phyloP scores from a whole-genome alignment of 345 rosid species.

The Heritiera littoralis region DNA sequence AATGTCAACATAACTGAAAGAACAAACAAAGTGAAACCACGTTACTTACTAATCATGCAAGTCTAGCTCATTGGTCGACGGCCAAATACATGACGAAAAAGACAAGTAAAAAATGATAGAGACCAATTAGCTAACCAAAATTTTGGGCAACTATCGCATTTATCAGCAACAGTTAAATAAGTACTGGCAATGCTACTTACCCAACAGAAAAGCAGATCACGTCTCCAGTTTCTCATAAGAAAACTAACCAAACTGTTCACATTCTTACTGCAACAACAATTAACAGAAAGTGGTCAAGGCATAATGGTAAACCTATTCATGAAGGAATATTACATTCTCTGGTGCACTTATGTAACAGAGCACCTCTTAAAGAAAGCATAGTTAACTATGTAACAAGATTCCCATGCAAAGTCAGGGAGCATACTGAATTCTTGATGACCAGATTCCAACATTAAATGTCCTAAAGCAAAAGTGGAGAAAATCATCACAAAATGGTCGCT shows the following conservation, averaged over 20 bases:
- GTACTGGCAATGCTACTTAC: slow-evolving; percentile 35
- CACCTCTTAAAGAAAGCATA: background rate
- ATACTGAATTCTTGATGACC: slow-evolving; percentile 84
- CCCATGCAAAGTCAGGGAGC: slow-evolving; percentile 24
- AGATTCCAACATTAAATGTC: slow-evolving; percentile 77
- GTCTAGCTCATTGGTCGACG: background rate
- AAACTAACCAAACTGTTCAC: slow-evolving; percentile 34
- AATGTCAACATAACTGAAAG: background rate
- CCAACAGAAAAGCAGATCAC: slow-evolving; percentile 59
- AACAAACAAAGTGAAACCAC: slow-evolving; percentile 1
- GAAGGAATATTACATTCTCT: background rate
- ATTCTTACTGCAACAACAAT: slow-evolving; percentile 46
- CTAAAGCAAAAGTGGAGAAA: slow-evolving; percentile 80
- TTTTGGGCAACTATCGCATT: background rate
- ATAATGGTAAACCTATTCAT: background rate
- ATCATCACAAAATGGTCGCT: slow-evolving; percentile 63
- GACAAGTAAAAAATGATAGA: background rate
- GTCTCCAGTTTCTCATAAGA: slow-evolving; percentile 41
- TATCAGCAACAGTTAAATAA: slow-evolving; percentile 6
- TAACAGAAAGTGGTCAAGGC: slow-evolving; percentile 10
- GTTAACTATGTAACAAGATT: slow-evolving; percentile 4
- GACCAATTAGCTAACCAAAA: background rate
- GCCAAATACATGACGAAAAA: background rate
- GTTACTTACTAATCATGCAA: background rate
- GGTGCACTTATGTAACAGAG: background rate